These are phyloP conservation scores for Chlorophyllum brunneum DNA, from an alignment of 768 basidiomycete species.

Conservation along the genomic window DNA sequence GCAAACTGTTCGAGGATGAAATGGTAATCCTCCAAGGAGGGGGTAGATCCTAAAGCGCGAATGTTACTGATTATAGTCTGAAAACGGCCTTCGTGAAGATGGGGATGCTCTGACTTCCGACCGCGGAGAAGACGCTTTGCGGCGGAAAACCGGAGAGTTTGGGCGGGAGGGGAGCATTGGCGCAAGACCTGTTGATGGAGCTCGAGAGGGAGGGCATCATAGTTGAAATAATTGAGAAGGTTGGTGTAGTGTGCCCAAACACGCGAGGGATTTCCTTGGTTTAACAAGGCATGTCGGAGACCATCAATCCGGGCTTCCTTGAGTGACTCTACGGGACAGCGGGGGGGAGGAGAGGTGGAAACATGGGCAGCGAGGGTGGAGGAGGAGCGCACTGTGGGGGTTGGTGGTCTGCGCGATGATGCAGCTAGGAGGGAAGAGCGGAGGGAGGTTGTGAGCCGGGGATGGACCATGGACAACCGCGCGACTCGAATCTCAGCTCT, in stretches of 20 bases:
- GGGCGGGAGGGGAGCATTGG: slow-evolving; percentile 50
- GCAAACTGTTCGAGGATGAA: slow-evolving; percentile 74
- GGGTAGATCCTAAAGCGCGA: slow-evolving; percentile 42
- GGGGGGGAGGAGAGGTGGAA: background rate
- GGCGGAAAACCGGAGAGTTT: slow-evolving; percentile 40
- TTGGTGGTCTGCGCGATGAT: background rate
- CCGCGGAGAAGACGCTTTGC: slow-evolving; percentile 37
- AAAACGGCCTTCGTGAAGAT: slow-evolving; percentile 64
- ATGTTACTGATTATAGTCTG: slow-evolving; percentile 70
- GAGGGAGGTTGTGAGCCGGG: slow-evolving; percentile 5
- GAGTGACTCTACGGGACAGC: background rate
- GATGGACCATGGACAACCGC: slow-evolving; percentile 14
- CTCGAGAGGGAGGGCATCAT: slow-evolving; percentile 52
- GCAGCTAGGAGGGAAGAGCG: slow-evolving; percentile 5
- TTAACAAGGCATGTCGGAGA: slow-evolving; percentile 29
- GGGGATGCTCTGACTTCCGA: slow-evolving; percentile 33
- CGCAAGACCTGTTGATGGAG: slow-evolving; percentile 69
- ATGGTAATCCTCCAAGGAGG: slow-evolving; percentile 67
- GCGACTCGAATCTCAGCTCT: background rate
- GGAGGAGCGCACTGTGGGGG: background rate
- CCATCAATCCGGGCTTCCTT: slow-evolving; percentile 14
- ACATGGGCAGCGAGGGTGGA: background rate
- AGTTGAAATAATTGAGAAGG: slow-evolving; percentile 45
- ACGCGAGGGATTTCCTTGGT: slow-evolving; percentile 37
- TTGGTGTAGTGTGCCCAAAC: slow-evolving; percentile 66